Evolutionary conservation across 495 filamentous ascomycete species (phyloP), one percentile per base, ranked within the genome.

Genomic region (Aspergillus carlsbadensis): DNA sequence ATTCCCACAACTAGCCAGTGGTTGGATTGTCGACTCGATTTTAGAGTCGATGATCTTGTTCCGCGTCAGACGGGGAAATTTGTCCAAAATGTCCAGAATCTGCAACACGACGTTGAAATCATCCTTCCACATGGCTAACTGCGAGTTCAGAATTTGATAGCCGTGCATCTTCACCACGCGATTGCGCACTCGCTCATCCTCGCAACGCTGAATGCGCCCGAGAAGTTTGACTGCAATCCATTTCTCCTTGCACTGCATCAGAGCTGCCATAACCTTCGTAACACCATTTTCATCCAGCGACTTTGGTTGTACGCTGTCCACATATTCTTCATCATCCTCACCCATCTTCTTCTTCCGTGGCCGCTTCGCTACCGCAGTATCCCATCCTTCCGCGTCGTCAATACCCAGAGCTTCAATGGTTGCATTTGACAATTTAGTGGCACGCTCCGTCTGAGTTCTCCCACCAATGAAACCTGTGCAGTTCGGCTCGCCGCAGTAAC

Each of bases 161-260:
- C 92, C 95, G 76, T 97, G 94, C 88, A 98, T 93, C 66, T 90
- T 87, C 53, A 97, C 87, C 31, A 98, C 91, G 14, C 89, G 86
- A 71, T 95, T 90, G 45, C 86, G 84, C 37, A 96, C 90, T 50
- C 85, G 82, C 63, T 97, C 92, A 57, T 96, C 92, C 45, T 94
- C 86, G 69, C 87, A 89, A n/a, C 81, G 84, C 68, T 96, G 91
- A 52, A 99, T 89, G 39, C 94, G 91, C 35, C 83, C 81, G 14
- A 99, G 85, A 51, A 99, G 77, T 75, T 97, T 98, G 75, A 96
- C 91, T 10, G 90, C 89, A 69, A 99, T 97, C 95, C 95, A 99
- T 64, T 97, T 97, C 80, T 99, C 94, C 72, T 94, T 93, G 78
- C 91, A 97, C 70, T 97, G 93, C 84, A 96, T 90, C 56, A 99